Evolutionary conservation across 2,329 filamentous ascomycete genomes (phyloP), one percentile per base, ranked within the genome.

Genomic region (Metarhizium sp.): DNA sequence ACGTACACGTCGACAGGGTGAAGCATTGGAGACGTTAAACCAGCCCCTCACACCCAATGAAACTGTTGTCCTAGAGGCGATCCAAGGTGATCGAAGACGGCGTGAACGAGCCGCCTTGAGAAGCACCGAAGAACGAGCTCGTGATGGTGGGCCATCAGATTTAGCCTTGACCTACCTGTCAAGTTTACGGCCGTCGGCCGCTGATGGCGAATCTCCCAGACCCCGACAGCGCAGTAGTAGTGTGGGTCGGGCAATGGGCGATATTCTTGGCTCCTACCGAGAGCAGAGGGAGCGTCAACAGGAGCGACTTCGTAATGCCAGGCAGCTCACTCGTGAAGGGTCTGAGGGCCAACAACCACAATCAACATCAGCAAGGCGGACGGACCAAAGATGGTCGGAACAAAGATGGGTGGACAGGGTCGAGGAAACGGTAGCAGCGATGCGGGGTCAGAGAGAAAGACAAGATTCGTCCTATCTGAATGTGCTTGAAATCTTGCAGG

Each of bases 21-120:
- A 74, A 10, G 53, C 62, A 1, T 59, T 75, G 11, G 73, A 79
- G 16, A 67, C 72, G 36, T 66, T 79, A 32, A 79, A 81, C 54
- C 69, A 73, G 36, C 79, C 80, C 1, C 70, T 81, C 34, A 78
- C 75, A 2, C 58, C 75, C 1, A 78, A 81, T 51, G 82, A 85
- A 60, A 78, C 77, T 2, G 66, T 77, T 48, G 78, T 84, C 1
- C 67, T 84, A 3, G 79, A 84, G 57, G 79, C 80, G 2, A 72
- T 82, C 32, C 76, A 81, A 58, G 73, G 73, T 34, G 76, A 79
- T 52, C 76, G 81, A 38, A 74, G 78, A 29, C 74, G 77, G 18
- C 72, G 77, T 46, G 78, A 80, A 54, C 67, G 76, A 63, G 57
- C 64, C 51, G 59, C 62, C 48, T 62, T 69, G 30, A 62, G 62